phyloP scores from a whole-genome alignment of 129 eudicot genomes.

The Pulicaria dysenterica region DNA sequence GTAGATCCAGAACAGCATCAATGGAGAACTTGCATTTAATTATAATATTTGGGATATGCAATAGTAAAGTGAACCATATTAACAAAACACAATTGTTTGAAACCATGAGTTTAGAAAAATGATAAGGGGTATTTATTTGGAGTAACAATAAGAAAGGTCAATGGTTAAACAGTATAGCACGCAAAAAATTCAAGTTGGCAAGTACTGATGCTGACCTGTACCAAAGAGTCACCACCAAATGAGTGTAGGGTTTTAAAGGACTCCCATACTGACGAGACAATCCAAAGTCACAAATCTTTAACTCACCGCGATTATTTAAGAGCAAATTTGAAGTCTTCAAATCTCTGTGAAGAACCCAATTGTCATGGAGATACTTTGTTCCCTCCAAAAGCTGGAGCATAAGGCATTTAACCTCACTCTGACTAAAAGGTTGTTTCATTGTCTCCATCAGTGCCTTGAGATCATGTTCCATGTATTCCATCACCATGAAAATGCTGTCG shows the following conservation, averaged over 20 bases:
- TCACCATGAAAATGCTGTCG: slow-evolving; percentile 89
- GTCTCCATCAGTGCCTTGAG: slow-evolving; percentile 89
- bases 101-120: too few relatives aligned
- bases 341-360: slow-evolving; percentile 98
- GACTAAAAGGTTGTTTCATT: slow-evolving; percentile 86
- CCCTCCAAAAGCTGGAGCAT: slow-evolving; percentile 92
- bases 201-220: slow-evolving; percentile 71
- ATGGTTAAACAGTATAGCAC: not conserved
- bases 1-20: too few relatives aligned
- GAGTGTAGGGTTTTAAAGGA: slow-evolving; percentile 95
- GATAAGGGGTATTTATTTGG: too few relatives aligned
- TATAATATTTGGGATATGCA: too few relatives aligned
- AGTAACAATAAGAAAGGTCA: too few relatives aligned
- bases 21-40: too few relatives aligned
- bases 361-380: slow-evolving; percentile 79
- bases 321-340: slow-evolving; percentile 90
- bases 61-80: too few relatives aligned
- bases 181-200: slow-evolving; percentile 3
- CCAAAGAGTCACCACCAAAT: slow-evolving; percentile 96
- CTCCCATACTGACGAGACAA: slow-evolving; percentile 95
- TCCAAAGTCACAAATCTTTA: slow-evolving; percentile 97
- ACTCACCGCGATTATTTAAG: slow-evolving; percentile 84
- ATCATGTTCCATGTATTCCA: slow-evolving; percentile 99
- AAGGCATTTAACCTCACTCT: slow-evolving; percentile 93
- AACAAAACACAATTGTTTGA: too few relatives aligned